A percentile compares a stretch with the other conserved stretches of the same genome.
Evolutionary conservation across 2,329 filamentous ascomycete species (phyloP).

Genomic region (Mollisiaceae sp.): DNA sequence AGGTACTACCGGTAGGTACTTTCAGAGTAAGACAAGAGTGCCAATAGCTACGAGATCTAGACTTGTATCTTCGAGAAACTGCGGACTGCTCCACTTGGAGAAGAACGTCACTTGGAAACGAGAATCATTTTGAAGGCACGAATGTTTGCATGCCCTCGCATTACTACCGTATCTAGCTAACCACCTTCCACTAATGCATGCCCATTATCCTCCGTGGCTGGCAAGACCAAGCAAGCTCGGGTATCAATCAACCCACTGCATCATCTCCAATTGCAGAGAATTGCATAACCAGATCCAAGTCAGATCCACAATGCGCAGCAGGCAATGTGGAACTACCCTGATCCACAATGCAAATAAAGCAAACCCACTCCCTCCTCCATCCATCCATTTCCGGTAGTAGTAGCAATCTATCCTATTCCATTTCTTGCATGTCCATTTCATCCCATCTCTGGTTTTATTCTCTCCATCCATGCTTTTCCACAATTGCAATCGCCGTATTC

Average conservation of each 20-base stretch:
- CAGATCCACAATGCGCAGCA: constrained; percentile 1
- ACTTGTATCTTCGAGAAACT: background rate
- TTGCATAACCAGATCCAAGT: background rate
- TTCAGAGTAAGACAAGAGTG: background rate
- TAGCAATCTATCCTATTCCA: constrained; percentile 25
- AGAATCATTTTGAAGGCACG: background rate
- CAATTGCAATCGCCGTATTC: background rate
- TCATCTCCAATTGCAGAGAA: background rate
- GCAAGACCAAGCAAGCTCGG: background rate
- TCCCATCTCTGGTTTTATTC: constrained; percentile 10
- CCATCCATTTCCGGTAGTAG: constrained; percentile 13
- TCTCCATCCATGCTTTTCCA: constrained; percentile 13
- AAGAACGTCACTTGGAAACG: background rate
- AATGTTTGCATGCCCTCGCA: constrained; percentile 8
- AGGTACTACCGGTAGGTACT: no score
- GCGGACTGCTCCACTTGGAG: background rate
- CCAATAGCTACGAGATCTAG: no score
- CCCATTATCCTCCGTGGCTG: background rate
- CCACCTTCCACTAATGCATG: background rate
- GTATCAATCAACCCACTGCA: background rate
- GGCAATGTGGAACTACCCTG: background rate
- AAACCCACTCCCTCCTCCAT: background rate
- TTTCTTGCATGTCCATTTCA: constrained; percentile 6
- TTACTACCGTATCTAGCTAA: constrained; percentile 1
- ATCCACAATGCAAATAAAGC: constrained; percentile 3